A percentile compares a stretch with the other conserved stretches of the same genome.
Evolutionary conservation across 2,329 filamentous ascomycete species (phyloP).

Genomic region (Sporothrix pseudoabietina): DNA sequence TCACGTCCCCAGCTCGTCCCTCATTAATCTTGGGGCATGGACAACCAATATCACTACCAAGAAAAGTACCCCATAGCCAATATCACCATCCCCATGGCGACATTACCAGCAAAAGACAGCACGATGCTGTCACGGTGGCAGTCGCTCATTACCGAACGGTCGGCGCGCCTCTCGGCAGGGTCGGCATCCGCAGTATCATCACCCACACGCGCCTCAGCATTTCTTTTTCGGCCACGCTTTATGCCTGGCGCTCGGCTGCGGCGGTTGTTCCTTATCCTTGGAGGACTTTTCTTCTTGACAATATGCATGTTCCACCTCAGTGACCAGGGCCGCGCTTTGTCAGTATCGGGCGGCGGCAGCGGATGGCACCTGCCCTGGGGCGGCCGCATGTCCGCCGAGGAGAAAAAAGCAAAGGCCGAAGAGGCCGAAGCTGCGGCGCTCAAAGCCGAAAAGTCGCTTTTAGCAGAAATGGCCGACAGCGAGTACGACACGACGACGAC

Average conservation of each 20-base stretch:
- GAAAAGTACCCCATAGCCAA: background rate
- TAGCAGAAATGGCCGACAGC: background rate
- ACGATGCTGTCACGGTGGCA: background rate
- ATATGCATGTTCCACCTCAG: conserved; percentile 13
- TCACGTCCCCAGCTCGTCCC: background rate
- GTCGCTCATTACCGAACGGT: background rate
- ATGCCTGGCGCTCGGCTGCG: background rate
- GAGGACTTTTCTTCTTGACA: background rate
- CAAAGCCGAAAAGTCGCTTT: background rate
- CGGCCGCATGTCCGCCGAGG: background rate
- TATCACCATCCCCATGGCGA: background rate
- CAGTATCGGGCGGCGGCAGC: background rate
- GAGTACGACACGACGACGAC: conserved; percentile 11
- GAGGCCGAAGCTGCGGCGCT: background rate
- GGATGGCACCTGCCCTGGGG: background rate
- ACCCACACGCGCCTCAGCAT: conserved; percentile 13
- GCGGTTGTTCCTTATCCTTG: background rate
- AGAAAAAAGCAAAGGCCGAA: background rate
- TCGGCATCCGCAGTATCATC: background rate
- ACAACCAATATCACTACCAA: background rate
- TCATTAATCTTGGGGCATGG: background rate
- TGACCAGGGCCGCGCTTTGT: background rate
- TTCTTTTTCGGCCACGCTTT: background rate
- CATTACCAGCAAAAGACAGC: background rate
- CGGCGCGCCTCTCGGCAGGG: background rate